Conservation (phyloP, 2,329 filamentous ascomycete species). For the Trichoderma atrobrunneum region DNA sequence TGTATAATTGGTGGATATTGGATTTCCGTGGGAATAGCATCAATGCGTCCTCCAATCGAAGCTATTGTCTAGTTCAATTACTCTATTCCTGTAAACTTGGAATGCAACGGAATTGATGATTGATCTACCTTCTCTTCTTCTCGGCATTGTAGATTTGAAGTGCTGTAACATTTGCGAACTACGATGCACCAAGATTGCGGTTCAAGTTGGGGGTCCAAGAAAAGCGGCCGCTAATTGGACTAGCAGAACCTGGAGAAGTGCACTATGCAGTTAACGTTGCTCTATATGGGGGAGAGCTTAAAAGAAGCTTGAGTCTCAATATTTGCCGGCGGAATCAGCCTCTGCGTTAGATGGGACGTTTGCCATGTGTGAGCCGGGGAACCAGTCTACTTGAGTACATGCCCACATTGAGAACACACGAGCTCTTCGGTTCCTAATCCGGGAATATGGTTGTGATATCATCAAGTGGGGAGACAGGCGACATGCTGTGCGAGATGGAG, state of each 20-base stretch:
- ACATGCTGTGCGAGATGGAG: neutral
- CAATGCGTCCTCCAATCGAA: neutral
- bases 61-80: neutral
- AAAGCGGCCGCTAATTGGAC: neutral
- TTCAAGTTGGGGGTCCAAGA: neutral
- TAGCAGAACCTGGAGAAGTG: neutral
- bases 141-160: neutral
- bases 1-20: neutral
- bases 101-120: neutral
- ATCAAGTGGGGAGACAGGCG: neutral
- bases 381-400: neutral
- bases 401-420: neutral
- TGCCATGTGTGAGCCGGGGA: neutral
- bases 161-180: neutral
- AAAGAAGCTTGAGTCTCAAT: neutral
- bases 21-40: neutral
- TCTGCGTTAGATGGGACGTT: neutral
- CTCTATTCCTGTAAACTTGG: neutral
- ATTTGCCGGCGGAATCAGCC: neutral
- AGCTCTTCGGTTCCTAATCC: neutral
- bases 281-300: neutral
- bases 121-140: neutral
- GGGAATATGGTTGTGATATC: neutral
- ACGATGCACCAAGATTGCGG: neutral
- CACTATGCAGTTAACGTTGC: slow-evolving; percentile 5